phyloP scores from a whole-genome alignment of 257 asterid genomes.

The Gentiana macrophylla region DNA sequence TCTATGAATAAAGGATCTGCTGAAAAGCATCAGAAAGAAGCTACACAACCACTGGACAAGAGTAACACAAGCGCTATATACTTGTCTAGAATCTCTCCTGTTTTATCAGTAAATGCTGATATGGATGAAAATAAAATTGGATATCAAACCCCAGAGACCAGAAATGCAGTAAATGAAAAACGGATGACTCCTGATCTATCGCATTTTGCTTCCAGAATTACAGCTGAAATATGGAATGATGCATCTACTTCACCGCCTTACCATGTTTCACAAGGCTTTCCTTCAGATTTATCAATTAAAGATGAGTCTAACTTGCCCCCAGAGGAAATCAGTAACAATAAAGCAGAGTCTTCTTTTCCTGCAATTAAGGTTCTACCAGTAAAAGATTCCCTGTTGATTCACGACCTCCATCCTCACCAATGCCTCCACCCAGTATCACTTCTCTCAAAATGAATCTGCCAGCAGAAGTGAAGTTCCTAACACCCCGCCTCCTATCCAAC shows the following conservation, averaged over 20 bases:
- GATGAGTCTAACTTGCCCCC: conserved; percentile 14
- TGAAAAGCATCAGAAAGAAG: conserved; percentile 30
- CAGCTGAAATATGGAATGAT: conserved; percentile 6
- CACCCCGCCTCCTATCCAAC: conserved; percentile 13
- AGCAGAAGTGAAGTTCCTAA: conserved; percentile 15
- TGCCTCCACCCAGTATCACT: conserved; percentile 18
- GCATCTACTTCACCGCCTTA: conserved; percentile 19
- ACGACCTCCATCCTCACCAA: conserved; percentile 16
- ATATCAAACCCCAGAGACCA: conserved; percentile 18
- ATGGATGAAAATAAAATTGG: conserved; percentile 20
- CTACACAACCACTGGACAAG: conserved; percentile 27
- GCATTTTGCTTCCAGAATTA: neutral
- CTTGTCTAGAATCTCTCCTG: conserved; percentile 18
- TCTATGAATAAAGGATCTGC: conserved; percentile 8
- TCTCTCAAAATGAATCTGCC: conserved; percentile 26
- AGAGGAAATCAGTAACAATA: conserved; percentile 15
- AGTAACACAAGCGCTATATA: conserved; percentile 19
- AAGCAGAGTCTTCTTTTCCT: conserved; percentile 16
- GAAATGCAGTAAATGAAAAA: conserved; percentile 14
- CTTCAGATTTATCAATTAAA: conserved; percentile 10
- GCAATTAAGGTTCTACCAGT: conserved; percentile 24
- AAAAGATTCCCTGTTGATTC: conserved; percentile 22
- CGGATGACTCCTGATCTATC: conserved; percentile 17
- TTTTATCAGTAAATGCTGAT: conserved; percentile 22
- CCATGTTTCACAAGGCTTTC: conserved; percentile 17